Evolutionary conservation across 768 basidiomycete genomes (phyloP).

Genomic region (Coprinellus micaceus): DNA sequence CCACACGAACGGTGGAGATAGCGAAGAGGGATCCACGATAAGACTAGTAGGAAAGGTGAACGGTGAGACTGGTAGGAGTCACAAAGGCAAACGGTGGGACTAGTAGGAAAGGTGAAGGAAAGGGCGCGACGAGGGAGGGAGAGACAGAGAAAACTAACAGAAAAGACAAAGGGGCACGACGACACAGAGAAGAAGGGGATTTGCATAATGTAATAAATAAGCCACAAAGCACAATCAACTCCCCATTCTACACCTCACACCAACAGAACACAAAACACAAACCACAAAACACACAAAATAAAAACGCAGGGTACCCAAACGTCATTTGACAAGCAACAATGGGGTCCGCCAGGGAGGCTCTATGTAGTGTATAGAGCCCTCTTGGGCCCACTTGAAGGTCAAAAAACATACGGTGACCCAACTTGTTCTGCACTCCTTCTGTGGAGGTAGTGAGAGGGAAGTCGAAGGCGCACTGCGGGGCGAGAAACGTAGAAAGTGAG

Average conservation of each 20-base stretch:
- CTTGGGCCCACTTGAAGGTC: slow-evolving; percentile 35
- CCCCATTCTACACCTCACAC: not conserved
- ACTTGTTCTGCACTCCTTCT: not conserved
- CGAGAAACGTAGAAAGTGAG: not conserved
- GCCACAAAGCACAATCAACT: no score
- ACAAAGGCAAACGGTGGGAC: no score
- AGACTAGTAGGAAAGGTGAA: no score
- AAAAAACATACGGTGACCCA: slow-evolving; percentile 34
- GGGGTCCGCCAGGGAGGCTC: slow-evolving; percentile 8
- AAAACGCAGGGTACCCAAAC: slow-evolving; percentile 9
- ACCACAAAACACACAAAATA: not conserved
- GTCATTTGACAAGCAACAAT: slow-evolving; percentile 12
- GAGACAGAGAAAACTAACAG: no score
- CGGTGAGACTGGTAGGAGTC: no score
- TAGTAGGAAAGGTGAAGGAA: no score
- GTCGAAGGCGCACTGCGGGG: not conserved
- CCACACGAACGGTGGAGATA: no score
- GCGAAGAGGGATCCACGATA: no score
- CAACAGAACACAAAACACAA: not conserved
- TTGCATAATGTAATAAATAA: no score
- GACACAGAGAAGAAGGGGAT: no score
- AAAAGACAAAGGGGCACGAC: no score
- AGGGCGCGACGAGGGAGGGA: no score
- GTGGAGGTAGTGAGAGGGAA: not conserved
- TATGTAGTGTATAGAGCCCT: not conserved